Percentiles rank a stretch among this genome's conserved stretches.
phyloP scores from a whole-genome alignment of 441 rosid species.

The Populus hybrid region DNA sequence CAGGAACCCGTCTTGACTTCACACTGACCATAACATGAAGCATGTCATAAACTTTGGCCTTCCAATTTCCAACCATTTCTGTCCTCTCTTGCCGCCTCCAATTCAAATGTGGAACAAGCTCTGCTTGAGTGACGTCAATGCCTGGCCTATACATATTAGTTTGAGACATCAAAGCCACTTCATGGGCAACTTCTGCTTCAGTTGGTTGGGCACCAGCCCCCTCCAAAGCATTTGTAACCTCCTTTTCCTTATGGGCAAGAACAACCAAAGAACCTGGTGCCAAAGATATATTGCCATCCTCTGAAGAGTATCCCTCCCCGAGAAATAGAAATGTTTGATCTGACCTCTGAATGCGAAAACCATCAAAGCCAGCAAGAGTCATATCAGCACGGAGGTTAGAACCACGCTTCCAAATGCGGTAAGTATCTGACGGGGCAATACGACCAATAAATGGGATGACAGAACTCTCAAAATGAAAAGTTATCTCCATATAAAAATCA shows the following conservation, averaged over 20 bases:
- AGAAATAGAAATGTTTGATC: conserved; percentile 90
- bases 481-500: conserved; percentile 97
- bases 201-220: conserved; percentile 97
- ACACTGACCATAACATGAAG: conserved; percentile 98
- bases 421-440: conserved; percentile 99
- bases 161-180: conserved; percentile 94
- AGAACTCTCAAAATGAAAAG: conserved; percentile 95
- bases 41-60: conserved; percentile 95
- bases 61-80: conserved; percentile 94
- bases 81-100: conserved; percentile 99
- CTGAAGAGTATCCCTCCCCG: conserved; percentile 83
- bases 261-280: conserved; percentile 86
- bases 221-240: conserved; percentile 92
- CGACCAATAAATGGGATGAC: conserved; percentile 96
- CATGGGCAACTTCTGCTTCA: conserved; percentile 93
- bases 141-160: conserved; percentile 99
- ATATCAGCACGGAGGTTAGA: conserved; percentile 97
- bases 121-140: conserved; percentile 96
- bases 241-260: conserved; percentile 96
- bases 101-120: conserved; percentile 79
- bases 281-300: conserved; percentile 65
- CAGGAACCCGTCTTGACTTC: conserved; percentile 98
- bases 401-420: conserved; percentile 97
- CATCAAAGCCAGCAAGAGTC: conserved; percentile 99
- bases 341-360: conserved; percentile 89